A percentile compares a stretch with the other conserved stretches of the same genome.
Evolutionary conservation across 129 eudicot genomes (phyloP).

Genomic region (Artemisia annua): DNA sequence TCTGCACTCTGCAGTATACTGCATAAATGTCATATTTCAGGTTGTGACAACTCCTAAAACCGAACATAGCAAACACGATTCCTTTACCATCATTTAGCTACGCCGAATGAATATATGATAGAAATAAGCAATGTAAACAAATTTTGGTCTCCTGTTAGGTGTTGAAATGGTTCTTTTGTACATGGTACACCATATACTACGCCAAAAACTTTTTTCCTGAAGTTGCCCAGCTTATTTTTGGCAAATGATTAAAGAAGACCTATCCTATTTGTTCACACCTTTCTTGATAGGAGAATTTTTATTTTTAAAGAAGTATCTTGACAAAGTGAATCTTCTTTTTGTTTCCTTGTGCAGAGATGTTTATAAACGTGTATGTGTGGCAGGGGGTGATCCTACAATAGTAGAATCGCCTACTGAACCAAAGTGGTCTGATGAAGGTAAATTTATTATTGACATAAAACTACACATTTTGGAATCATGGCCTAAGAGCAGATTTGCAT

Average conservation of each 20-base stretch:
- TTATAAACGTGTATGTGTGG: constrained; percentile 65
- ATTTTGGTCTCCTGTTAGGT: background rate
- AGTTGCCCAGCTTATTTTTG: background rate
- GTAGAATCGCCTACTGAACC: constrained; percentile 97
- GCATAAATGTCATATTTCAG: background rate
- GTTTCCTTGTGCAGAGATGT: constrained; percentile 51
- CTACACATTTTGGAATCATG: constrained; percentile 10
- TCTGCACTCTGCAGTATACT: background rate
- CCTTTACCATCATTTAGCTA: background rate
- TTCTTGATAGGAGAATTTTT: background rate
- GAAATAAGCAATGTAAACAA: background rate
- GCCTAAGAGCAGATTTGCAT: constrained; percentile 3
- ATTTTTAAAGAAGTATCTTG: constrained; percentile 7
- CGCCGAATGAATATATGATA: background rate
- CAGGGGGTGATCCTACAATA: constrained; percentile 71
- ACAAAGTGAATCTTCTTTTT: background rate
- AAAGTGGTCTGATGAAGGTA: constrained; percentile 91
- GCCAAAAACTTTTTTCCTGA: too few species aligned
- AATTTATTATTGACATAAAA: background rate
- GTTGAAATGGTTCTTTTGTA: background rate
- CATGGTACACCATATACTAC: too few species aligned
- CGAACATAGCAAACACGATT: background rate
- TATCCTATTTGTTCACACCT: background rate
- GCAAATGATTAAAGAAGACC: constrained; percentile 19
- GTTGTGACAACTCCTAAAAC: background rate